Base-by-base conservation (phyloP, 2,329 filamentous ascomycete genomes). In the Neophaeococcomyces aloes region DNA sequence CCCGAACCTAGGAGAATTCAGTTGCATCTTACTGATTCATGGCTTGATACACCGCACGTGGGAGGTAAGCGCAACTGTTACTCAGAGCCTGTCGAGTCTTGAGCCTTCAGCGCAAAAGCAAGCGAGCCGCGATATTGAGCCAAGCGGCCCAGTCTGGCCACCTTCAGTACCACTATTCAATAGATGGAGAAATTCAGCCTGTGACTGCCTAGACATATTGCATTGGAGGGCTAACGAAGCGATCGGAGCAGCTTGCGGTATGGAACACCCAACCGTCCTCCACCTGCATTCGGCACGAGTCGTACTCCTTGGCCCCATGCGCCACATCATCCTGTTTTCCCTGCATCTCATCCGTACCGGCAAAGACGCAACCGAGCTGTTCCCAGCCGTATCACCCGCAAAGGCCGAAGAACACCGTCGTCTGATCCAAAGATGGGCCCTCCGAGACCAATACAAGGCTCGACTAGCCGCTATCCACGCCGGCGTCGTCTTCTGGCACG, bases 141-240 rank as follows among this genome's bases (percentile, higher is more conserved):
- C 56, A 54, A n/a, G 53, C 50, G 1, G 54, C 14, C 59, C 56
- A 37, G 55, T 67, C 3, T 72, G 68, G 68, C 61, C 69, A 7
- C 70, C 70, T 4, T 59, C 61, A 2, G 65, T 67, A 13, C 61
- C 63, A 2, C 61, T 64, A 3, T 72, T 66, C 49, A 64, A 64
- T 0, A 69, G 66, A 42, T 65, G 62, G 63, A 58, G 63, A 25
- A 65, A 65, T 45, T 62, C 61, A 43, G 60, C 62, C 10, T 65
- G 62, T 29, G 63, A 65, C 45, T 65, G 61, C 34, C 50, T 78
- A 3, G 74, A 78, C 46, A 65, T 76, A 1, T 60, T 78, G 2
- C 74, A 78, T 50, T 78, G 74, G 74, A 64, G 66, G n/a, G 74
- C 74, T 3, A 76, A 75, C 48, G 68, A 64, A 29, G 66, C 64